Conservation (phyloP, 768 basidiomycete genomes). For the Boletus rubroflammeus region DNA sequence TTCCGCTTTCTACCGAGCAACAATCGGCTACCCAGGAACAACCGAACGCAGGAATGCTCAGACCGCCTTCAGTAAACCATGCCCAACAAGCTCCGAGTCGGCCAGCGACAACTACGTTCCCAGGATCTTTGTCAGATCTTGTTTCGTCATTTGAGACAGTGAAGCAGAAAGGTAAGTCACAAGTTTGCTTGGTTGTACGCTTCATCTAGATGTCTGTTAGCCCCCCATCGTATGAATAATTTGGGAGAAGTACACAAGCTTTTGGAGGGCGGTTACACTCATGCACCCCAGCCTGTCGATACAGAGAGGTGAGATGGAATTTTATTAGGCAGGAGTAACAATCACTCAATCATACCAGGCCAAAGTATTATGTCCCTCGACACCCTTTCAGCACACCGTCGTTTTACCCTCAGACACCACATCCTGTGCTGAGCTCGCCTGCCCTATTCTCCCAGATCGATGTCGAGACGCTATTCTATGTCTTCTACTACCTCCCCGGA, state of each 20-base stretch:
- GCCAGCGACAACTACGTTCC: constrained; percentile 53
- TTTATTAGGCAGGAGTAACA: not conserved
- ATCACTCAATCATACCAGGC: constrained; percentile 47
- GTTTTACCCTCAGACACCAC: constrained; percentile 91
- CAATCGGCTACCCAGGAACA: constrained; percentile 30
- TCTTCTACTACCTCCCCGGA: constrained; percentile 96
- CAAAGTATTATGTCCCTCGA: constrained; percentile 93
- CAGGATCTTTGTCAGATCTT: constrained; percentile 85
- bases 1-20: constrained; percentile 43
- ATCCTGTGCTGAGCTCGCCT: constrained; percentile 75
- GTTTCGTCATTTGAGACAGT: constrained; percentile 94
- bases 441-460: constrained; percentile 88
- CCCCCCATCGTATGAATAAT: constrained; percentile 81
- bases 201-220: constrained; percentile 31
- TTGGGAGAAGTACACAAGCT: constrained; percentile 89
- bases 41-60: constrained; percentile 40
- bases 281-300: constrained; percentile 88
- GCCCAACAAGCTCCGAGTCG: constrained; percentile 42
- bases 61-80: constrained; percentile 52
- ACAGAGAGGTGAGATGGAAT: constrained; percentile 82
- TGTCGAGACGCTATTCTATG: constrained; percentile 96
- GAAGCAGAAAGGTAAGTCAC: constrained; percentile 85
- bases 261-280: constrained; percentile 86
- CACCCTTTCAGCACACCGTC: constrained; percentile 88
- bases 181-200: not conserved